Evolutionary conservation across 2,329 filamentous ascomycete genomes (phyloP), one percentile per base, ranked within the genome.

Genomic region (Apiospora marii): DNA sequence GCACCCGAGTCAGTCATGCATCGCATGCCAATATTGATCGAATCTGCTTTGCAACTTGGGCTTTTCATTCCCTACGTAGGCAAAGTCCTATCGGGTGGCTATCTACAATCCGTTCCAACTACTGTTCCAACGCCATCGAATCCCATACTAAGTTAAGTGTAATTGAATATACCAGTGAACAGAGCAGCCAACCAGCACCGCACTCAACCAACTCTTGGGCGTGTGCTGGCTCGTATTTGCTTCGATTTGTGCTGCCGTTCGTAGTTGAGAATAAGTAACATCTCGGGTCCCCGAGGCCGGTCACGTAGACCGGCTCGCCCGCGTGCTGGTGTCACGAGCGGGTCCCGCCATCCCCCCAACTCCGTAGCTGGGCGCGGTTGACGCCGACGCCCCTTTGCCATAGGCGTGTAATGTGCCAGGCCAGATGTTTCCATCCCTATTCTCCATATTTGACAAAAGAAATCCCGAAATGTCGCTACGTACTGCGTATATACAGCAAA

Each of bases 401-500:
- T n/a, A 51, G 49, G 49, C 49, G 27, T 24, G 14, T 3, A 24
- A 51, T 51, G n/a, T 51, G 49, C 49, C 49, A 51, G n/a, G 49
- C n/a, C 49, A 51, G n/a, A n/a, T 14, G 49, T 37, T 13, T 10
- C 53, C 7, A 10, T 37, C 53, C 34, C 58, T 41, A 10, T 64
- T 24, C 58, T 64, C 58, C 58, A 41, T n/a, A 41, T n/a, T 2
- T 64, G 22, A 69, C 67, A 69, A 49, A 49, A 49, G 67, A 69
- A 41, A 64, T 24, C 58, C 58, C 58, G n/a, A 41, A 64, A 41
- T 64, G 22, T 64, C 58, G 67, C 44, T 34, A 37, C 67, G 37
- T 37, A 22, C 44, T 49, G 67, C 67, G 67, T 49, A 49, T 49
- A 37, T 69, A 69, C 67, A 64, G 58, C 58, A 41, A 64, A 41